Evolutionary conservation across 257 asterid species (phyloP).

Genomic region (Leonotis leonurus): DNA sequence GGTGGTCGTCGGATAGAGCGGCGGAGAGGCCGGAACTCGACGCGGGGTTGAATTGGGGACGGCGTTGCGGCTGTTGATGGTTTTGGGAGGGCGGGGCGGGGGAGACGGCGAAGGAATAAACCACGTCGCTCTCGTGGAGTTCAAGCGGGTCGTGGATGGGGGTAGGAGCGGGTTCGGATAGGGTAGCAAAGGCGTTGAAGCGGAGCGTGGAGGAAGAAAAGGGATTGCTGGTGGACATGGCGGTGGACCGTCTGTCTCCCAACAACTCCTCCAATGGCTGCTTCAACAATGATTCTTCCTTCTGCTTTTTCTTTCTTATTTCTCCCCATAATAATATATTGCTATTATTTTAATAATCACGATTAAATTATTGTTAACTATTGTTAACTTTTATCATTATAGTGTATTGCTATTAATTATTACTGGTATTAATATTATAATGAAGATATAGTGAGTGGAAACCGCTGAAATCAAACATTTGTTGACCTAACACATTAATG

Average conservation of each 20-base stretch:
- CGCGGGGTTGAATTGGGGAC: conserved; percentile 23
- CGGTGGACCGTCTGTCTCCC: conserved; percentile 28
- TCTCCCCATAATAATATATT: no score
- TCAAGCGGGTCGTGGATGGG: conserved; percentile 34
- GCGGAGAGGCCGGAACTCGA: conserved; percentile 62
- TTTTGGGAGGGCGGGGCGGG: conserved; percentile 19
- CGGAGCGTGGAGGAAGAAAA: conserved; percentile 45
- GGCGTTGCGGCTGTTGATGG: conserved; percentile 1
- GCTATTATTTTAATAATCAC: no score
- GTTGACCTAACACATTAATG: no score
- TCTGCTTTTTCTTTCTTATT: background rate
- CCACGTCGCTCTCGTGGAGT: conserved; percentile 77
- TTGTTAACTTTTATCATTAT: no score
- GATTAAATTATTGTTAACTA: no score
- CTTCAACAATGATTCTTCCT: background rate
- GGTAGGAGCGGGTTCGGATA: conserved; percentile 28
- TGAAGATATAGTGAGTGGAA: no score
- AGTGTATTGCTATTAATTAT: no score
- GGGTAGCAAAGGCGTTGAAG: conserved; percentile 33
- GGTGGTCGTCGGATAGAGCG: conserved; percentile 43
- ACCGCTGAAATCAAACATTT: no score
- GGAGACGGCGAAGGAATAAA: conserved; percentile 57
- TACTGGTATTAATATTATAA: no score
- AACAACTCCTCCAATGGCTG: conserved; percentile 15
- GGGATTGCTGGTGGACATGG: conserved; percentile 35